Evolutionary conservation across 2,329 filamentous ascomycete species (phyloP).

Genomic region (Neurospora crassa): DNA sequence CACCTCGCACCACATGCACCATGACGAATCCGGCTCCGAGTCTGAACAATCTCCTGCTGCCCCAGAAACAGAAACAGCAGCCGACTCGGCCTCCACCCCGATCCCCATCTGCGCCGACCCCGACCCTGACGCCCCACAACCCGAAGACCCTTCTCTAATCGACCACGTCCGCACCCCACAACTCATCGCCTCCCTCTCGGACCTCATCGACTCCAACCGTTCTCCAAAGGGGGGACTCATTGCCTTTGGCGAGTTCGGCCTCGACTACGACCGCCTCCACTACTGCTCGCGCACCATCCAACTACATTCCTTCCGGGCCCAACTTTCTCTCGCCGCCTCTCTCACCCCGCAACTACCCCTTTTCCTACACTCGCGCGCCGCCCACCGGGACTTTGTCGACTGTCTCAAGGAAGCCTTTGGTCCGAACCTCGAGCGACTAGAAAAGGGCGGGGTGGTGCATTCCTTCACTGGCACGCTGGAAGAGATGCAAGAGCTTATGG

Average conservation of each 20-base stretch:
- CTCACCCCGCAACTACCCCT: constrained; percentile 69
- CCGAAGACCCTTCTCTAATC: constrained; percentile 3
- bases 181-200: constrained; percentile 51
- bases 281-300: constrained; percentile 73
- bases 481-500: constrained; percentile 74
- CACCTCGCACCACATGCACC: constrained; percentile 33
- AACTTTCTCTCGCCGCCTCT: constrained; percentile 66
- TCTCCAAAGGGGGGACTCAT: constrained; percentile 41
- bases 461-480: constrained; percentile 84
- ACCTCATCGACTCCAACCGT: constrained; percentile 53
- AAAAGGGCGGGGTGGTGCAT: constrained; percentile 77
- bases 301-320: constrained; percentile 72
- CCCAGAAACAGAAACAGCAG: constrained; percentile 29
- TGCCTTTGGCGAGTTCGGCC: constrained; percentile 89
- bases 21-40: constrained; percentile 34
- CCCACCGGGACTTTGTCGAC: constrained; percentile 72
- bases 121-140: neutral
- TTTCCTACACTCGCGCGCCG: constrained; percentile 86
- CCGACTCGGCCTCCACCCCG: constrained; percentile 41
- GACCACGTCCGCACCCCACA: constrained; percentile 34
- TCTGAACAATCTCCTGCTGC: constrained; percentile 10
- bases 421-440: constrained; percentile 52
- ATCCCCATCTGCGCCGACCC: constrained; percentile 34
- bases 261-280: constrained; percentile 90
- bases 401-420: constrained; percentile 54